A percentile compares a stretch with the other conserved stretches of the same genome.
phyloP scores from a whole-genome alignment of 1,284 basidiomycete species.

The Malassezia cuniculi region DNA sequence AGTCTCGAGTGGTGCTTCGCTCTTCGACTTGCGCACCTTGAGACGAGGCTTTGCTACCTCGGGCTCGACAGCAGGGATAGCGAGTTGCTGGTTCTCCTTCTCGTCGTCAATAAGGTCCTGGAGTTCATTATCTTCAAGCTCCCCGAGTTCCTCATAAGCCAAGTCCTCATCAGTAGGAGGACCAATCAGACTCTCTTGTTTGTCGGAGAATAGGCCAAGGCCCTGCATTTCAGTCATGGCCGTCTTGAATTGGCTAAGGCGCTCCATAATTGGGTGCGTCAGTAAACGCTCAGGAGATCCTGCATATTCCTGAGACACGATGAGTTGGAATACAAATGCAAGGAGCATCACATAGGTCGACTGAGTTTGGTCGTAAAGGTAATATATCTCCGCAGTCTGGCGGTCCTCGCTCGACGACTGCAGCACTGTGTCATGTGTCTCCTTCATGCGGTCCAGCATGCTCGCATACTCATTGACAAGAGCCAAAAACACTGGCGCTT shows the following conservation, averaged over 20 bases:
- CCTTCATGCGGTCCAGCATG: slow-evolving; percentile 49
- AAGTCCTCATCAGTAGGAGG: slow-evolving; percentile 28
- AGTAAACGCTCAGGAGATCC: slow-evolving; percentile 21
- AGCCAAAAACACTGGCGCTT: slow-evolving; percentile 42
- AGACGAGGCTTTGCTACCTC: slow-evolving; percentile 15
- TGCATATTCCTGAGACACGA: slow-evolving; percentile 48
- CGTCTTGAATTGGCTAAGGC: slow-evolving; percentile 73
- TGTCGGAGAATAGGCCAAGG: slow-evolving; percentile 27
- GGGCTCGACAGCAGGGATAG: slow-evolving; percentile 6
- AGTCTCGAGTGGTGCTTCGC: neutral
- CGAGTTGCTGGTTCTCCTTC: slow-evolving; percentile 12
- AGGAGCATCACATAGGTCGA: slow-evolving; percentile 79
- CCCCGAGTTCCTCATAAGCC: slow-evolving; percentile 12
- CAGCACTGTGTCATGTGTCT: neutral
- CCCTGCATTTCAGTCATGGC: slow-evolving; percentile 58
- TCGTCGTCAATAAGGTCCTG: slow-evolving; percentile 31
- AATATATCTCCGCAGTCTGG: slow-evolving; percentile 9
- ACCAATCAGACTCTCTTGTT: slow-evolving; percentile 20
- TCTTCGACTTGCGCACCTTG: slow-evolving; percentile 15
- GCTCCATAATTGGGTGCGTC: slow-evolving; percentile 57
- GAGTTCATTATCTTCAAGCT: slow-evolving; percentile 16
- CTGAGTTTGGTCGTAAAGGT: slow-evolving; percentile 53
- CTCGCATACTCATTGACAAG: slow-evolving; percentile 50
- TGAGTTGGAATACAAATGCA: slow-evolving; percentile 82
- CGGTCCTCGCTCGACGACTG: slow-evolving; percentile 4